These are phyloP conservation scores for Serendipita sp. DNA, from an alignment of 768 basidiomycete species.

Conservation along the genomic window DNA sequence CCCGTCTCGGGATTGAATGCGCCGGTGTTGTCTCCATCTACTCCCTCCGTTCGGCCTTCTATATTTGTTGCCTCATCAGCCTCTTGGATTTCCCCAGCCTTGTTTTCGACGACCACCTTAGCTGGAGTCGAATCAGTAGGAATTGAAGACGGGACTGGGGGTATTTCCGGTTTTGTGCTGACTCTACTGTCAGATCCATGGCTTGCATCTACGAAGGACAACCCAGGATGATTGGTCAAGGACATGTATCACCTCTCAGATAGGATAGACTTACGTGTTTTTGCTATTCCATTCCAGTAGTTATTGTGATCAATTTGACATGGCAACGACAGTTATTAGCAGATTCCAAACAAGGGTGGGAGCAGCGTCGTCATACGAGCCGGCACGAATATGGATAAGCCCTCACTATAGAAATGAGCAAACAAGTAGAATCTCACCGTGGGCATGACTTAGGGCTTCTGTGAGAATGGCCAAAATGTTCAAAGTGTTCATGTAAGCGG, in stretches of 20 bases:
- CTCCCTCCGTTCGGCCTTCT: neutral
- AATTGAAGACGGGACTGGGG: neutral
- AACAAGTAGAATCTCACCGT: neutral
- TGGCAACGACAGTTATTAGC: no score
- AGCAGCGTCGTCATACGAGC: no score
- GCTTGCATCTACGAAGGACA: no score
- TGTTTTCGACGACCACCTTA: neutral
- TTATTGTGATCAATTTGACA: no score
- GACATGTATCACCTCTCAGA: no score
- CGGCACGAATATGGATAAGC: no score
- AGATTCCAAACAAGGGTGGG: no score
- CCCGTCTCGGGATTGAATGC: conserved; percentile 95
- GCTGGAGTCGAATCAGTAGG: neutral
- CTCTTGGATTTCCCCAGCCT: neutral
- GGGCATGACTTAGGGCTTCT: neutral
- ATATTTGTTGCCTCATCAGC: neutral
- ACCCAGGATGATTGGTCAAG: no score
- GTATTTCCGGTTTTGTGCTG: no score
- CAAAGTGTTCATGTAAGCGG: neutral
- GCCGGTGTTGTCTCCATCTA: conserved; percentile 18
- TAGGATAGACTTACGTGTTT: no score
- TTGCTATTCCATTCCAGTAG: no score
- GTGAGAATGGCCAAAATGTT: neutral
- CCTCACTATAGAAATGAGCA: neutral
- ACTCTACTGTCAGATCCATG: no score